Base-by-base conservation (phyloP, 345 rosid species). In the Carallia pectinifolia region DNA sequence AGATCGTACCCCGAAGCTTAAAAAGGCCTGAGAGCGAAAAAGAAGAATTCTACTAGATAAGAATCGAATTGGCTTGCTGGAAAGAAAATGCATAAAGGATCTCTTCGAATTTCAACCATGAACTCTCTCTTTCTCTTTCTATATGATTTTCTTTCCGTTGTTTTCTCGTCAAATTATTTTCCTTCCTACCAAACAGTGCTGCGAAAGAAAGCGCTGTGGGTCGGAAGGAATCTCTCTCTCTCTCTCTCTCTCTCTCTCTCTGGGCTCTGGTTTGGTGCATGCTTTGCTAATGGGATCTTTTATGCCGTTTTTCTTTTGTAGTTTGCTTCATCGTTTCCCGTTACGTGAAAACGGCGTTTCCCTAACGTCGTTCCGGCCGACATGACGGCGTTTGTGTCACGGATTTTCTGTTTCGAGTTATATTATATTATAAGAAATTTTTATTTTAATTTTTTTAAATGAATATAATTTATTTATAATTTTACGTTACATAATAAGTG, bases 291-390 rank as follows among this genome's bases (percentile, higher is more conserved):
- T 53, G 68, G 72, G 72, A 75, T 73, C 68, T 55, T 79, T 84
- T 82, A 81, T 79, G 81, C 80, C 81, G 66, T 74, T 70, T 71
- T 48, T 40, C 62, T 66, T 60, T 30, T 64, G 3, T 10, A 13
- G 62, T 58, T 58, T 54, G 63, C 44, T 44, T 64, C 77, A 40
- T 72, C 47, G 80, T 52, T 48, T 72, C 67, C 80, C 79, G 83
- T 81, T 68, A 66, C 48, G 6, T 1, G 23, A 7, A 65, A 80
- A 76, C 88, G 85, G 71, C 82, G 81, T 78, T 56, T 44, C 17
- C 0, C 58, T 81, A 72, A 79, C 88, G 85, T 39, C 82, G 87
- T 80, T 74, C 81, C 77, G 78, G 85, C 81, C 67, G 53, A 16
- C 12, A 4, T 70, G 71, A 85, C 90, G 88, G 65, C 74, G 88